Percentiles rank a stretch among this genome's conserved stretches.
Evolutionary conservation across 148 eudicot genomes (phyloP).

Genomic region (Selenicereus undatus): DNA sequence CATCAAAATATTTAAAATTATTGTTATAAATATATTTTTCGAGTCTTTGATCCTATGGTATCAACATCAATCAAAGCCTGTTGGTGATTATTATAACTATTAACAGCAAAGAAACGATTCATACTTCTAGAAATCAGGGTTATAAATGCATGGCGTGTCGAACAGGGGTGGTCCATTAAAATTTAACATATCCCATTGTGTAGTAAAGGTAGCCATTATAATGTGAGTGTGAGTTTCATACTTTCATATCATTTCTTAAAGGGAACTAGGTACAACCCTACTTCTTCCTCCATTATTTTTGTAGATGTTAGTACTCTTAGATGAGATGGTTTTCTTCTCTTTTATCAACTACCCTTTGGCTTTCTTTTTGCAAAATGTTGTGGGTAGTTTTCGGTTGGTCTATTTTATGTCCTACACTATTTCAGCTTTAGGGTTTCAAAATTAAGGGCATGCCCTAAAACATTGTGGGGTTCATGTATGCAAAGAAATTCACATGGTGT

Average conservation of each 20-base stretch:
- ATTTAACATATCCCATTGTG: background rate
- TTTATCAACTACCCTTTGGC: background rate
- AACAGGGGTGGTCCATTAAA: constrained; percentile 15
- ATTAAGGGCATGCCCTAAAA: background rate
- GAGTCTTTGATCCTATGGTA: too few relatives aligned
- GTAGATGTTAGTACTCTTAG: background rate
- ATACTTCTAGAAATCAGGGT: background rate
- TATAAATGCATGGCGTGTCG: background rate
- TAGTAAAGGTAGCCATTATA: background rate
- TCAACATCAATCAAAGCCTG: too few relatives aligned
- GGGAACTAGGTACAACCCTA: constrained; percentile 12
- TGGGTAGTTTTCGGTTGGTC: background rate
- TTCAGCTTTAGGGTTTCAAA: background rate
- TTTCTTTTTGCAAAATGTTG: background rate
- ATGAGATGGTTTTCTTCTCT: constrained; percentile 18
- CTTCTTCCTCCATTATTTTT: background rate
- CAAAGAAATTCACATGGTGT: too few relatives aligned
- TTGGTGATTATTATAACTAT: too few relatives aligned
- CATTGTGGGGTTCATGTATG: background rate
- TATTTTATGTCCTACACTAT: background rate
- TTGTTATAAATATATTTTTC: too few relatives aligned
- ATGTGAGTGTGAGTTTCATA: too few relatives aligned
- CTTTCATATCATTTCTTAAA: background rate
- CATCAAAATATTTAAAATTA: too few relatives aligned
- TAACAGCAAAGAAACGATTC: too few relatives aligned